Conservation (phyloP, 2,329 filamentous ascomycete genomes). For the Tolypocladium guangdongense region DNA sequence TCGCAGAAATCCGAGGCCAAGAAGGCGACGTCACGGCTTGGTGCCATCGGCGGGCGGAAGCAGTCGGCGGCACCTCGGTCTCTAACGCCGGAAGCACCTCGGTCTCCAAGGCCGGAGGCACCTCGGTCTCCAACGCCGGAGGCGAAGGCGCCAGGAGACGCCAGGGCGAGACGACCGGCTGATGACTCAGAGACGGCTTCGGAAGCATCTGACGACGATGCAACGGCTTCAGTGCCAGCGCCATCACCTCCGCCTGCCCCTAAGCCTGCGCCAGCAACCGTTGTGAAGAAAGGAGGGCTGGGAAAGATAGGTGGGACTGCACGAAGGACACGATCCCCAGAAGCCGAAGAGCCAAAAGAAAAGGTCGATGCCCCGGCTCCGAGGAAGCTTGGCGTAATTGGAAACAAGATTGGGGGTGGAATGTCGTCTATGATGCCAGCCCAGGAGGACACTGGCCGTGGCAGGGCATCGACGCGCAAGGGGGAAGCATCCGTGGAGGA, state of each 20-base stretch:
- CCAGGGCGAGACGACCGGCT: constrained; percentile 2
- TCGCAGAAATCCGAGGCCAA: constrained; percentile 8
- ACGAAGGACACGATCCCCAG: constrained; percentile 8
- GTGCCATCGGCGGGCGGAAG: constrained; percentile 24
- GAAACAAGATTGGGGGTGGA: constrained; percentile 12
- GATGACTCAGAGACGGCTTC: constrained; percentile 33
- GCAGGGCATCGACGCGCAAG: constrained; percentile 8
- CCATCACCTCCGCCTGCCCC: constrained; percentile 12
- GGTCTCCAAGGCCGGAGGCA: constrained; percentile 12
- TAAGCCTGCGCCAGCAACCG: constrained; percentile 7
- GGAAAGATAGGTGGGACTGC: constrained; percentile 30
- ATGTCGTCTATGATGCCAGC: not conserved
- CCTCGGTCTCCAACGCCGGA: constrained; percentile 9
- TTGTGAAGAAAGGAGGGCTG: constrained; percentile 19
- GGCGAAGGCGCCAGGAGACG: constrained; percentile 2
- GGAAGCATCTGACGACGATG: constrained; percentile 23
- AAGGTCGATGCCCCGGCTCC: not conserved
- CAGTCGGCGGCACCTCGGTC: constrained; percentile 13
- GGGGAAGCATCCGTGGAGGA: constrained; percentile 15
- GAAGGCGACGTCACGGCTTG: constrained; percentile 16
- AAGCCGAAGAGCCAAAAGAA: not conserved
- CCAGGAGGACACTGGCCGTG: constrained; percentile 9
- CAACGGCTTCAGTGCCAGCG: constrained; percentile 12
- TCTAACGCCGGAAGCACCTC: too few species aligned
- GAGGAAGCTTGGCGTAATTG: constrained; percentile 24